These are phyloP conservation scores for Globisporangium nunn DNA, from an alignment of 352 stramenopile species.

Conservation along the genomic window DNA sequence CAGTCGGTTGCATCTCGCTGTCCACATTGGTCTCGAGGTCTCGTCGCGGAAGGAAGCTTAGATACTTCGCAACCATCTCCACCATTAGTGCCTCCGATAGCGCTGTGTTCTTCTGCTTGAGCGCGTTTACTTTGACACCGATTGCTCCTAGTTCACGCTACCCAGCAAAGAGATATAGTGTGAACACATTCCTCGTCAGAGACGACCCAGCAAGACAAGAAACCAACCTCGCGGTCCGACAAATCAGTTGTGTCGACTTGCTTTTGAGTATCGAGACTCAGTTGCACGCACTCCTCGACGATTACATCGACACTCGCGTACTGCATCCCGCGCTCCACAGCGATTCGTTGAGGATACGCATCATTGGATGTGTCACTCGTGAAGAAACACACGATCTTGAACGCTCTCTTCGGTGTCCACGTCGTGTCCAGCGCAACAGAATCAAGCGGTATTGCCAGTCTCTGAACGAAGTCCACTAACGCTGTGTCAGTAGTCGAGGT, in stretches of 20 bases:
- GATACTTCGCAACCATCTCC: constrained; percentile 38
- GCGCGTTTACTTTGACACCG: constrained; percentile 26
- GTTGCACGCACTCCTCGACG: constrained; percentile 44
- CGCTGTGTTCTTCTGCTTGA: constrained; percentile 39
- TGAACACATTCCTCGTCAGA: not conserved
- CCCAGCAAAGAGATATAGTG: not conserved
- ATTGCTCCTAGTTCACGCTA: constrained; percentile 49
- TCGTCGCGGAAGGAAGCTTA: constrained; percentile 14
- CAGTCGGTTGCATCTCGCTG: not conserved
- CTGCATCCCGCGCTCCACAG: constrained; percentile 28
- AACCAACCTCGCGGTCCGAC: constrained; percentile 37
- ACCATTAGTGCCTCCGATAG: constrained; percentile 35
- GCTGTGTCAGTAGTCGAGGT: not conserved
- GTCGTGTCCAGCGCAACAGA: constrained; percentile 9
- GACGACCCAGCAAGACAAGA: constrained; percentile 3
- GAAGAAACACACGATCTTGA: constrained; percentile 21
- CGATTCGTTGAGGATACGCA: constrained; percentile 19
- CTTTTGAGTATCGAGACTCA: constrained; percentile 44
- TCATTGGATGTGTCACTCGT: constrained; percentile 21
- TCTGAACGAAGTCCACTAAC: constrained; percentile 2
- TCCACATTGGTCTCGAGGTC: not conserved
- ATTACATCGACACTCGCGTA: constrained; percentile 33
- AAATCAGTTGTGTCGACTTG: constrained; percentile 23
- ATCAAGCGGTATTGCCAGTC: not conserved
- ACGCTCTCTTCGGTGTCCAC: constrained; percentile 7